Base-by-base conservation (phyloP, 2,329 filamentous ascomycete genomes). In the Diaporthe aspalathi region DNA sequence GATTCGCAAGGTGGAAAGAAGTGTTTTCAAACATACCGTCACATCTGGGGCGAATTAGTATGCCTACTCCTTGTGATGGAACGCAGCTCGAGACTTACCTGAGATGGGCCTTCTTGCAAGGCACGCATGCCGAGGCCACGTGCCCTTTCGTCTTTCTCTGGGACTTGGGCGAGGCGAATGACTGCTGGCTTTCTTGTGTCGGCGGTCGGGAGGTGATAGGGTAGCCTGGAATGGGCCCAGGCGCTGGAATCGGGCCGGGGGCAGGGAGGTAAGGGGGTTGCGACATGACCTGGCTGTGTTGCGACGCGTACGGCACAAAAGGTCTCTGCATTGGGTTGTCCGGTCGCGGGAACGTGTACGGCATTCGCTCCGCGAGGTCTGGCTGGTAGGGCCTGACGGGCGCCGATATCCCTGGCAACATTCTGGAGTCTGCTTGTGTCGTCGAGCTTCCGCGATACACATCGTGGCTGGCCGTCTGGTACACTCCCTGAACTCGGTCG, bases 101-200 rank as follows among this genome's bases (percentile, higher is more conserved):
- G 74, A 96, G 86, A 87, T 96, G 93, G 47, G 93, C 93, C 80
- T 90, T 91, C 80, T 95, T 95, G 83, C 93, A 96, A 72, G 94
- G 94, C 75, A 95, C 91, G 79, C 93, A 96, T 32, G 93, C 93
- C 45, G 93, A 95, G 65, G 93, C 92, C 67, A 95, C 93, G 83
- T 96, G 93, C 17, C 92, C 92, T 79, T 94, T 94, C 7, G 91
- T 91, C 79, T 92, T 92, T 75, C 90, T 85, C 73, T 90, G 89
- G 8, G 88, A 84, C 76, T 90, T 91, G 2, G 89, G 87, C 49
- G 89, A 90, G 14, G 84, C 81, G 73, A 85, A 87, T 9, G 70
- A 70, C 3, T 84, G 80, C 45, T 83, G 81, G 29, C 79, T 80
- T 47, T 89, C 87, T n/a, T 81, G 78, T 11, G 80, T 78, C 70